Evolutionary conservation across 2,329 filamentous ascomycete genomes (phyloP), one percentile per base, ranked within the genome.

Genomic region (Bipolaris victoriae): DNA sequence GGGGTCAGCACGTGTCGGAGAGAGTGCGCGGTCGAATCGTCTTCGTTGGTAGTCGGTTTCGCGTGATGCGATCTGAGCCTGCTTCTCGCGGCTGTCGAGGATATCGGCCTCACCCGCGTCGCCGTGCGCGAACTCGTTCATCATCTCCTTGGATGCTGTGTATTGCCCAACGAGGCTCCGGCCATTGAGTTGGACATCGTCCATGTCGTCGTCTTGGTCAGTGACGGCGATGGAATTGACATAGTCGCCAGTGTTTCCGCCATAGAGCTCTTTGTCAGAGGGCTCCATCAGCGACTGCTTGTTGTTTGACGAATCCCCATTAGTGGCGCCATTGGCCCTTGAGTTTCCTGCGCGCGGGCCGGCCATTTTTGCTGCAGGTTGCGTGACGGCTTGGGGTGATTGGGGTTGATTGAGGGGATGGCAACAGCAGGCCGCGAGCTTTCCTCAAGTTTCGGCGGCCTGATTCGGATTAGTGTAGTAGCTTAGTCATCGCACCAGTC

Each of bases 11-110:
- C 92, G 88, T 7, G 91, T 92, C 4, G 93, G 92, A 20, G 92
- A 95, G 62, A 98, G 83, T 44, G 77, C 71, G 60, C 95, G 92
- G 75, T 97, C 89, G 77, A 96, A 96, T 58, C 93, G 88, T 65
- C 93, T 91, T 80, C 96, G 97, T 79, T 99, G 96, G 76, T 99
- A 99, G 73, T 98, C 94, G 62, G 92, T 96, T 81, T 98, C 94
- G 70, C 95, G 90, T 74, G 96, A 94, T 60, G 89, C 84, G 72
- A 99, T 98, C 69, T 94, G 89, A 56, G 90, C 92, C 76, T 92
- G 91, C 79, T 94, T 91, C 81, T 98, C 95, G 66, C 89, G 87
- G 43, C 90, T 90, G 49, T 92, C 84, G 61, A 99, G 82, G 6
- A 94, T 89, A 71, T 99, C 96, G 57, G 94, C 92, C 78, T 97